phyloP scores from a whole-genome alignment of 2,329 filamentous ascomycete genomes.

The Volutella citrinella region DNA sequence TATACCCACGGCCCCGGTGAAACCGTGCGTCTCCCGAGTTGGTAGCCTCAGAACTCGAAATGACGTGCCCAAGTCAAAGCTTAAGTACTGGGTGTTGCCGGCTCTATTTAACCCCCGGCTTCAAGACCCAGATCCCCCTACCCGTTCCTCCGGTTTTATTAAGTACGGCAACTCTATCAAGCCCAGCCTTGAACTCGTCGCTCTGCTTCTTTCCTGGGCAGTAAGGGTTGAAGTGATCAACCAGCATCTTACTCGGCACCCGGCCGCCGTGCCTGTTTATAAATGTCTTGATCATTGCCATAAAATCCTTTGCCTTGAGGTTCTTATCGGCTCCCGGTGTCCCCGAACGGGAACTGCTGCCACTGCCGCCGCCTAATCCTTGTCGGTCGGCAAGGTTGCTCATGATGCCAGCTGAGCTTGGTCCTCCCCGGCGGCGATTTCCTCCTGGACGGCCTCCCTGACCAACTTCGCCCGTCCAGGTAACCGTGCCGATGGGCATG shows the following conservation, averaged over 20 bases:
- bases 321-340: conserved; percentile 39
- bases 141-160: conserved; percentile 55
- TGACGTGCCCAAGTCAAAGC: no score
- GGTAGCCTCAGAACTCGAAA: no score
- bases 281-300: conserved; percentile 72
- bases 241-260: conserved; percentile 78
- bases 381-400: conserved; percentile 58
- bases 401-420: conserved; percentile 53
- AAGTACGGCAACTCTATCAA: conserved; percentile 73
- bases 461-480: conserved; percentile 88
- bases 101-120: conserved; percentile 28
- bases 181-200: conserved; percentile 76
- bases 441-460: conserved; percentile 68
- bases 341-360: conserved; percentile 43
- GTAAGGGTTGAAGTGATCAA: conserved; percentile 84
- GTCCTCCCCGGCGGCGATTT: conserved; percentile 48
- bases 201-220: conserved; percentile 65
- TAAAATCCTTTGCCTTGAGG: conserved; percentile 59
- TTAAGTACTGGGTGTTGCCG: no score
- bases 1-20: no score
- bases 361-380: conserved; percentile 42
- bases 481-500: conserved; percentile 79
- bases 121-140: conserved; percentile 53
- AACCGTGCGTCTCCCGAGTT: no score
- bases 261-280: conserved; percentile 74